These are phyloP conservation scores for Mycena belliarum DNA, from an alignment of 768 basidiomycete species.

Conservation along the genomic window DNA sequence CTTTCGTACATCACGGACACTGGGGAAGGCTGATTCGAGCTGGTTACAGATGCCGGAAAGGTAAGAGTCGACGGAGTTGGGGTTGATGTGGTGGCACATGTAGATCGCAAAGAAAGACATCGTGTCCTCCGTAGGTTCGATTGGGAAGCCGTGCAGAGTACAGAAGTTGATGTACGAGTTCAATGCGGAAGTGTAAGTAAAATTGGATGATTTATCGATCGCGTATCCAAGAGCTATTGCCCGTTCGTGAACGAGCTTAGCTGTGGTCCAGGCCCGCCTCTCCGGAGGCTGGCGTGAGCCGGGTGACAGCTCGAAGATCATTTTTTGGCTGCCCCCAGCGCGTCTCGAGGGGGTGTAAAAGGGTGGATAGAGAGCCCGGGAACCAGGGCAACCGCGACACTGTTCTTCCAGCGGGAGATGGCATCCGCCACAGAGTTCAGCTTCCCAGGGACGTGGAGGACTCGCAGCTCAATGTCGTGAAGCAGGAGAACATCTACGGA, in stretches of 20 bases:
- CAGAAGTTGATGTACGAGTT: too few species aligned
- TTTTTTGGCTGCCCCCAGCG: slow-evolving; percentile 30
- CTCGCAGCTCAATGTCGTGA: slow-evolving; percentile 20
- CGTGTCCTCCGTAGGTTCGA: too few species aligned
- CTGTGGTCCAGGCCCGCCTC: slow-evolving; percentile 37
- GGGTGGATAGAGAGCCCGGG: neutral
- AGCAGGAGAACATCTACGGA: slow-evolving; percentile 17
- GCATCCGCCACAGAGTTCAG: slow-evolving; percentile 30
- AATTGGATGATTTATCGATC: too few species aligned
- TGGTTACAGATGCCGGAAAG: slow-evolving; percentile 42
- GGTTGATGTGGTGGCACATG: slow-evolving; percentile 39
- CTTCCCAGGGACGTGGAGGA: slow-evolving; percentile 25
- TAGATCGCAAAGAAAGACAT: too few species aligned
- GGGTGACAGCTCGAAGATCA: too few species aligned
- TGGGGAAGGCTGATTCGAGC: slow-evolving; percentile 36
- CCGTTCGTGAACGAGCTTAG: slow-evolving; percentile 31
- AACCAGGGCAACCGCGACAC: neutral
- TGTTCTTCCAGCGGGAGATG: slow-evolving; percentile 24
- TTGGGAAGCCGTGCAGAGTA: too few species aligned
- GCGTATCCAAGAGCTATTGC: too few species aligned
- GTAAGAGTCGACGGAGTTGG: slow-evolving; percentile 35
- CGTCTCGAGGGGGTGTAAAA: slow-evolving; percentile 28
- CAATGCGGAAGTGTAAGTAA: too few species aligned
- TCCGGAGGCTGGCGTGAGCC: slow-evolving; percentile 32
- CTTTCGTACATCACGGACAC: slow-evolving; percentile 25